Evolutionary conservation across 176 grass and related monocot species (phyloP), one percentile per base, ranked within the genome.

Genomic region (Saccharum officinarum): DNA sequence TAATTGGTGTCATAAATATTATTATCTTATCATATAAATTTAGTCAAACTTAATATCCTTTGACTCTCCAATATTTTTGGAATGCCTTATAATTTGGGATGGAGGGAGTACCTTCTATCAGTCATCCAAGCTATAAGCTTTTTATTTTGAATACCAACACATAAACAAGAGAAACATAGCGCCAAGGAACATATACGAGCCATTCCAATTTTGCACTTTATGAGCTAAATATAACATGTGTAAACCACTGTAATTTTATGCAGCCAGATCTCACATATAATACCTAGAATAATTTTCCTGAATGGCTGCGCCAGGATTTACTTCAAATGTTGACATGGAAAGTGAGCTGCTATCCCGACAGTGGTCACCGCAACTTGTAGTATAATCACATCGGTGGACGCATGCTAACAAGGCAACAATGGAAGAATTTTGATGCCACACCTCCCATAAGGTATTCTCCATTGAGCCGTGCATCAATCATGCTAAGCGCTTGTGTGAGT

Each of bases 271-370:
- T 25, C 22, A 80, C 11, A 69, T 60, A 50, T 67, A 23, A 55
- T 67, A 84, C 69, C 76, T 75, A 28, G 46, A 84, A 72, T 45
- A 84, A 55, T 44, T 72, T 64, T 71, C 25, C 2, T 10, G 57
- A 88, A 73, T 79, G 73, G 49, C 8, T 31, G 2, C 47, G 7
- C 23, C 23, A 46, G 18, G 69, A 84, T 65, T 80, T 63, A 63
- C 65, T 78, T 49, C 18, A 25, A 16, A 79, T 26, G 18, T 66
- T 74, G 87, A 30, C 33, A 8, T 33, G 50, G 37, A 41, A 40
- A 31, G 3, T 13, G 4, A 60, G 39, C 5, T 47, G 59, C 40
- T 18, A 37, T 15, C 42, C 44, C 1, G 3, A 20, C 9, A 72
- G 62, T 9, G 71, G 3, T 11, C 42, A 30, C 10, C 9, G 0